Evolutionary conservation across 345 rosid genomes (phyloP).

Genomic region (Eucalyptus dawsonii): DNA sequence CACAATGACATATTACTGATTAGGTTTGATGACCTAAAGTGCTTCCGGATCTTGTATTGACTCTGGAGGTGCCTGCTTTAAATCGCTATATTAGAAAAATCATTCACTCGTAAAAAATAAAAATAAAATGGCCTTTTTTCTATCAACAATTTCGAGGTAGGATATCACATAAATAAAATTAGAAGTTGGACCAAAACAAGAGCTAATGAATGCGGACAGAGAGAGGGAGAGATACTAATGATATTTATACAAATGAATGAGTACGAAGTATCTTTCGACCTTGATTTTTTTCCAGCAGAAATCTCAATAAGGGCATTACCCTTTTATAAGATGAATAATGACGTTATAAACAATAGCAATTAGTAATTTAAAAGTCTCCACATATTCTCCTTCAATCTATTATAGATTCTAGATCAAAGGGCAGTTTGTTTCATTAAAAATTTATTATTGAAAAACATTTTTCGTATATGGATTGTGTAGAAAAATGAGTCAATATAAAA

Average conservation of each 20-base stretch:
- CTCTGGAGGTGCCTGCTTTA: not conserved
- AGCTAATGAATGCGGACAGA: not conserved
- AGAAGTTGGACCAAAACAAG: not conserved
- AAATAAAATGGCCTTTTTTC: not conserved
- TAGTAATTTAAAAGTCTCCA: not conserved
- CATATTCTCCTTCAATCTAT: not conserved
- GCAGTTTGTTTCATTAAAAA: not conserved
- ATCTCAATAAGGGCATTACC: not conserved
- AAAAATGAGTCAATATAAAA: not conserved
- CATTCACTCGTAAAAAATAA: not conserved
- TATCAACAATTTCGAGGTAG: not conserved
- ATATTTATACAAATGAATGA: not conserved
- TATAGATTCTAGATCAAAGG: not conserved
- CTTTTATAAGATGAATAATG: not conserved
- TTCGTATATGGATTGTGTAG: accelerated
- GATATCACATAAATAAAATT: not conserved
- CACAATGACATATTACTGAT: not conserved
- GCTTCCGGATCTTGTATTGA: not conserved
- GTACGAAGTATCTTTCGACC: not conserved
- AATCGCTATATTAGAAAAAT: not conserved
- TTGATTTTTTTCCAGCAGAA: not conserved
- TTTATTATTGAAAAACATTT: not conserved
- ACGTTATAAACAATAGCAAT: not conserved
- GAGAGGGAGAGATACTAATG: not conserved
- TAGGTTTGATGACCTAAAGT: not conserved